Evolutionary conservation across 768 basidiomycete species (phyloP), one percentile per base, ranked within the genome.

Genomic region (Sarcodon aspratus): DNA sequence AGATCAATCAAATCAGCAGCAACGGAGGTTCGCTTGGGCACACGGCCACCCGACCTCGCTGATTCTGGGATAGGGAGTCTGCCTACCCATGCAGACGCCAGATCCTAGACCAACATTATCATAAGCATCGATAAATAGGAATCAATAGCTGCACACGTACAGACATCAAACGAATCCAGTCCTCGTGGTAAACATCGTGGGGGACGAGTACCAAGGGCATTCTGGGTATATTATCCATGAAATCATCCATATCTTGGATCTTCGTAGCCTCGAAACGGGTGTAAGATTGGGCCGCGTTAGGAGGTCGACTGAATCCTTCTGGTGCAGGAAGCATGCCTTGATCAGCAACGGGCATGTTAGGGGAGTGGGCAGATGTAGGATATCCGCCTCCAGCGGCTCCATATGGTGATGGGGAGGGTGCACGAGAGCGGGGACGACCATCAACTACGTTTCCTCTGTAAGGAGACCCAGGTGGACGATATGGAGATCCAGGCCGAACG

Each of bases 101-200:
- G 60, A 59, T 91, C 88, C 84, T 89, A 9, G 44, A 38, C 32
- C 33, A 46, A 31, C 10, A 37, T 50, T 45, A 56, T 44, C 21
- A 47, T 32, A 32, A 18, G 45, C 32, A 18, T 7, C 11, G 6
- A 11, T 43, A 27, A 27, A 45, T 32, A 34, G 45, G 47, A 27
- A 36, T 11, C 5, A 10, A 45, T 40, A 32, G 32, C 36, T 4
- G 9, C 15, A 12, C 15, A 69, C 75, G 10, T 57, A 85, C 87
- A 67, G 79, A 77, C 72, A 85, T 83, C 56, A 86, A 76, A 46
- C 88, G 71, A 52, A 73, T 77, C 88, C 88, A 92, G 57, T 92
- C 88, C 48, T 82, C 79, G 52, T 75, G 72, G 52, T 78, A 78
- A 9, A 89, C 79, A 57, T 92, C 88, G 57, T 90, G 88, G 15